Base-by-base conservation (phyloP, 179 eudicot genomes). In the Drosera spatulata region DNA sequence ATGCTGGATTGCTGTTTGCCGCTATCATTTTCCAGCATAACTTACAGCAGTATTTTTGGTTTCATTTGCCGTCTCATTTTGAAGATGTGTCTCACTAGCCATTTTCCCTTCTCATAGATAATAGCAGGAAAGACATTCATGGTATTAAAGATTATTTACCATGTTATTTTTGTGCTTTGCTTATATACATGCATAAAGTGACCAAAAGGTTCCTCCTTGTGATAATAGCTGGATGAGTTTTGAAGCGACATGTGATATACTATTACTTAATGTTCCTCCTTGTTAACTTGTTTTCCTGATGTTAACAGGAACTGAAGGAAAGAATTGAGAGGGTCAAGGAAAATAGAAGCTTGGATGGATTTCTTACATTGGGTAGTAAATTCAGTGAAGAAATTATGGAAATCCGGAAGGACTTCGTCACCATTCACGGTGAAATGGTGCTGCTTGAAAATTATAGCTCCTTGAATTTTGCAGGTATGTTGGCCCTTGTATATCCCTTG, bases 351-450 rank as follows among this genome's bases (percentile, higher is more conserved):
- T 69, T 61, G 51, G 75, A 83, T 67, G 88, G 84, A 68, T 73
- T 68, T 55, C 68, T 85, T 33, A 71, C 90, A 51, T 83, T 94
- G 13, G 85, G 74, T 63, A 65, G 73, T 56, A 94, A 82, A 65
- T 83, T 85, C 61, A 83, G 88, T 61, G 85, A 83, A 58, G 91
- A 88, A 67, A 77, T 85, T 85, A 88, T 87, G 95, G 84, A 80
- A 53, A 86, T 91, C 44, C 95, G 89, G 54, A 88, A 73, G 66
- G 91, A 84, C 64, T 88, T 85, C 64, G 98, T 91, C 59, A 66
- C 91, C 47, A 91, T 91, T 61, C 98, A 91, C 60, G 98, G 96
- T 41, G 96, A 91, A 70, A 91, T 91, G 96, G 96, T 88, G 76
- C 96, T 91, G 64, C 87, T 91, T 9, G 85, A 91, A 82, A 91